Evolutionary conservation across 306 rosid species (phyloP).

Genomic region (Vachellia pachyceras): DNA sequence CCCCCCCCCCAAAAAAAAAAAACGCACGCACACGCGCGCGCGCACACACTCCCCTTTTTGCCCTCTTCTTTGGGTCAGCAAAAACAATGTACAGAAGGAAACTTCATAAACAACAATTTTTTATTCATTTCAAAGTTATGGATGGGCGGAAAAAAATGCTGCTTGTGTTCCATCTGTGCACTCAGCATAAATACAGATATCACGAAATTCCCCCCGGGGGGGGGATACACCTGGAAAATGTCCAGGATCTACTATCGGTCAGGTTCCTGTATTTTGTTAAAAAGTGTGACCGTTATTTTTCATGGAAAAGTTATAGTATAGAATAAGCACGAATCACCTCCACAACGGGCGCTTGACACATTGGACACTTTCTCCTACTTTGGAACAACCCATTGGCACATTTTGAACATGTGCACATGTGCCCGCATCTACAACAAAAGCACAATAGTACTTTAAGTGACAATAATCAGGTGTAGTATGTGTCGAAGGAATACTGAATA

Average conservation of each 20-base stretch:
- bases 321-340: constrained; percentile 95
- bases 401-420: constrained; percentile 92
- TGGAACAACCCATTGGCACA: constrained; percentile 80
- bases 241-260: constrained; percentile 43
- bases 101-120: constrained; percentile 7
- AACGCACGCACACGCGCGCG: neutral
- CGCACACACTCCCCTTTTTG: neutral
- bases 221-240: constrained; percentile 40
- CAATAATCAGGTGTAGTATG: constrained; percentile 16
- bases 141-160: constrained; percentile 30
- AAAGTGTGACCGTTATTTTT: constrained; percentile 27
- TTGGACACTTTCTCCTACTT: constrained; percentile 81
- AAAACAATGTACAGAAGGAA: neutral
- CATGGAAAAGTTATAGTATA: constrained; percentile 42
- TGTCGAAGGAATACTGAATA: constrained; percentile 17
- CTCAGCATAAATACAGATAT: constrained; percentile 45
- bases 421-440: constrained; percentile 80
- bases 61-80: neutral
- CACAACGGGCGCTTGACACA: constrained; percentile 92
- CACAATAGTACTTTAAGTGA: constrained; percentile 7
- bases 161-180: constrained; percentile 22
- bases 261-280: constrained; percentile 44
- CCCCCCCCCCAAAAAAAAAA: too few species aligned
- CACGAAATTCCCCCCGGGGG: neutral
- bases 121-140: constrained; percentile 42